Percentiles rank a stretch among this genome's conserved stretches.
Evolutionary conservation across 495 filamentous ascomycete species (phyloP).

Genomic region (Immersiella caudata): DNA sequence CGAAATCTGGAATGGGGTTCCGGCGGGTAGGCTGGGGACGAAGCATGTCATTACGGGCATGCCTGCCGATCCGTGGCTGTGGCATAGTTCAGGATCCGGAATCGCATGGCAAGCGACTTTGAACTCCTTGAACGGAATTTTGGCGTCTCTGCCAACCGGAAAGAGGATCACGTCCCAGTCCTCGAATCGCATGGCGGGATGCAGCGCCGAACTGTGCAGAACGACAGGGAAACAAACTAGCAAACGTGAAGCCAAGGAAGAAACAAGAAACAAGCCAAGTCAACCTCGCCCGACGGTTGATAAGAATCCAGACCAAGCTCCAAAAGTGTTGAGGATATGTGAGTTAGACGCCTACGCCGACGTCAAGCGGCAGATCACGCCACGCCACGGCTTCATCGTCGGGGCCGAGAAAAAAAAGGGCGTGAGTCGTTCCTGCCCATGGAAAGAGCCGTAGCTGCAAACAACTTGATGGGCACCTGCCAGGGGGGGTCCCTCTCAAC

Average conservation of each 20-base stretch:
- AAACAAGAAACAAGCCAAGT: neutral
- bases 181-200: slow-evolving; percentile 23
- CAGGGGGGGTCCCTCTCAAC: too few species aligned
- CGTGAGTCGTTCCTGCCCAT: neutral
- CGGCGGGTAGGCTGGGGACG: slow-evolving; percentile 64
- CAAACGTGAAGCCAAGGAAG: slow-evolving; percentile 1
- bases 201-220: neutral
- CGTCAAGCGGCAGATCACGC: neutral
- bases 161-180: slow-evolving; percentile 84
- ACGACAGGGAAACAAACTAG: neutral
- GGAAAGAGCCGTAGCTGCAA: neutral
- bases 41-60: slow-evolving; percentile 78
- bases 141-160: slow-evolving; percentile 51
- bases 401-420: neutral
- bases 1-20: slow-evolving; percentile 72
- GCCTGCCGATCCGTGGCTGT: slow-evolving; percentile 45
- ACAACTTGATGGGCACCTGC: neutral
- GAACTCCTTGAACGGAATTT: slow-evolving; percentile 81
- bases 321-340: neutral
- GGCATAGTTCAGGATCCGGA: slow-evolving; percentile 59
- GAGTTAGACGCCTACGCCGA: neutral
- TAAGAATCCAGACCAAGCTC: neutral
- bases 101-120: slow-evolving; percentile 78
- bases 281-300: neutral
- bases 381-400: neutral